Conservation (phyloP, 2,329 filamentous ascomycete genomes). For the Aspergillus quadrilineatus region DNA sequence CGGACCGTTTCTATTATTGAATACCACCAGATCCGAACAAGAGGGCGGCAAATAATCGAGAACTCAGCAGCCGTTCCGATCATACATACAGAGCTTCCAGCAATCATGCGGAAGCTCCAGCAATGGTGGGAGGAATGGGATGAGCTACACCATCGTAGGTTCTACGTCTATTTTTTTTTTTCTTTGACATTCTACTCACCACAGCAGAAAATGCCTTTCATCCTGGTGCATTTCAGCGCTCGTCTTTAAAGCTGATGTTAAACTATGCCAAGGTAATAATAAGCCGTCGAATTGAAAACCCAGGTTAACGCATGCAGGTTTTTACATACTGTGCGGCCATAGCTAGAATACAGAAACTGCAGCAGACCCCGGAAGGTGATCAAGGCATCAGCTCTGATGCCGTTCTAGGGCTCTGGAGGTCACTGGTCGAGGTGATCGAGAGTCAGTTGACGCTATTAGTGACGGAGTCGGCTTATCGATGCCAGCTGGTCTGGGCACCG, state of each 20-base stretch:
- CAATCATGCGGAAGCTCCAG: conserved; percentile 32
- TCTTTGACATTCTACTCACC: background rate
- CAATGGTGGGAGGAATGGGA: conserved; percentile 39
- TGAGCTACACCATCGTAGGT: conserved; percentile 34
- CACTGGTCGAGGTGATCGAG: conserved; percentile 34
- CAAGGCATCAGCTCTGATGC: conserved; percentile 26
- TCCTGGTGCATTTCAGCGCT: conserved; percentile 36
- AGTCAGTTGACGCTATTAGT: conserved; percentile 34
- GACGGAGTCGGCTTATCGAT: conserved; percentile 33
- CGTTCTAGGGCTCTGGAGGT: conserved; percentile 29
- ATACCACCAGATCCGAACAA: conserved; percentile 36
- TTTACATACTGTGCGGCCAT: conserved; percentile 34
- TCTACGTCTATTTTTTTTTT: background rate
- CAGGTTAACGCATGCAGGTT: conserved; percentile 15
- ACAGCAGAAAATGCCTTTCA: conserved; percentile 36
- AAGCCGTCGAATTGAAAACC: too few relatives aligned
- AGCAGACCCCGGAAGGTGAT: conserved; percentile 24
- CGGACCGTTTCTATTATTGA: conserved; percentile 37
- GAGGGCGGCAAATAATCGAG: conserved; percentile 31
- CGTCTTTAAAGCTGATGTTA: conserved; percentile 35
- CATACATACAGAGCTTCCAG: conserved; percentile 31
- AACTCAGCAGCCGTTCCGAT: conserved; percentile 26
- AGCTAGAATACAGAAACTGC: conserved; percentile 37
- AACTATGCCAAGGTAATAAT: conserved; percentile 27
- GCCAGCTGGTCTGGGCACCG: conserved; percentile 35